Base-by-base conservation (phyloP, 306 rosid genomes). In the Rosa chinensis region DNA sequence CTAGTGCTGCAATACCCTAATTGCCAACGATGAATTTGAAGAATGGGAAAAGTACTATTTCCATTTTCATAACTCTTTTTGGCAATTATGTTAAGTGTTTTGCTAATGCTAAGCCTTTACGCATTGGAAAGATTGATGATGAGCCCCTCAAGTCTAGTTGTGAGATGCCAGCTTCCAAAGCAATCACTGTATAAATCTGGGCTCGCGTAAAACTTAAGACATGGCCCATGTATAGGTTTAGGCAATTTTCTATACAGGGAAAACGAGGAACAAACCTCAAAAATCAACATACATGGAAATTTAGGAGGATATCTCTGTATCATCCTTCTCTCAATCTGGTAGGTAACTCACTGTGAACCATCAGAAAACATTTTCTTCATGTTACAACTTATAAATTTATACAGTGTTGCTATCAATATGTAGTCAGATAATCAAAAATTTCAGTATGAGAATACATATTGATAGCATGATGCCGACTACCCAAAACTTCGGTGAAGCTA, bases 121-220 rank as follows among this genome's bases (percentile, higher is more conserved):
- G 52, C 73, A 68, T 43, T 43, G 73, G 28, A 47, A 10, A 55
- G 32, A 3, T 10, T 55, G 52, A 56, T 55, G 3, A 74, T 18
- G 37, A 74, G 25, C 13, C 39, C 23, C 32, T 53, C 37, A 13
- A 1, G 18, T 42, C 12, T 52, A 21, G n/a, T 32, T 7, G 64
- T 17, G 44, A 72, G 52, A 56, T 74, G 68, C 52, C 78, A n/a
- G 21, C 74, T 49, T 77, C 47, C 23, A 45, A 78, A 70, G 50
- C 58, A 62, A 75, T 45, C 70, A 16, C 35, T 28, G 59, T 43
- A 43, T 11, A 56, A 18, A 21, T 21, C 5, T 48, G 77, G 71
- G 70, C 63, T 78, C 18, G 61, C 62, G 17, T 58, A 78, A 76
- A 70, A 70, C 62, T 61, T 20, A 45, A 70, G 76, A 70, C 32